Evolutionary conservation across 129 eudicot species (phyloP).

Genomic region (Heracleum sosnowskyi): DNA sequence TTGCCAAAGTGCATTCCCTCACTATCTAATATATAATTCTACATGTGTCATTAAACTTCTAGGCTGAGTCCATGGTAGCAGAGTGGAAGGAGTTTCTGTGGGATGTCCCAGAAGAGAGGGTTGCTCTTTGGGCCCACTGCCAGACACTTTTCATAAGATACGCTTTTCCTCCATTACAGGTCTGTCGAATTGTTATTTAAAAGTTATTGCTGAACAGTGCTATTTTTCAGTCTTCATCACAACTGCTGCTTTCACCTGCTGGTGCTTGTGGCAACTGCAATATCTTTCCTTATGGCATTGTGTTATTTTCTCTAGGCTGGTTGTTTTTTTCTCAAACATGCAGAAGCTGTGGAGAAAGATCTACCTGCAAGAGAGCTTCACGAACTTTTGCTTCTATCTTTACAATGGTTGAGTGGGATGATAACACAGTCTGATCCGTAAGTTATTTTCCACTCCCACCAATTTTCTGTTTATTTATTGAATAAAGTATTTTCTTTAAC

Average conservation of each 20-base stretch:
- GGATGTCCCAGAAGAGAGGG: slow-evolving; percentile 98
- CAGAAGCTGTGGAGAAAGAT: slow-evolving; percentile 92
- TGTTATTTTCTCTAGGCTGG: slow-evolving; percentile 59
- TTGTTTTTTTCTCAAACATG: slow-evolving; percentile 82
- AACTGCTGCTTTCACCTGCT: slow-evolving; percentile 8
- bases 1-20: background rate
- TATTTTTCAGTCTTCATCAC: background rate
- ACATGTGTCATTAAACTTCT: slow-evolving; percentile 10
- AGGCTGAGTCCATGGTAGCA: slow-evolving; percentile 99
- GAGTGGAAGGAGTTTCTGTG: slow-evolving; percentile 98
- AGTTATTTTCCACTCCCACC: slow-evolving; percentile 20
- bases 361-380: slow-evolving; percentile 88
- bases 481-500: background rate
- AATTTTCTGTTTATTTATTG: background rate
- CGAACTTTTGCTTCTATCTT: slow-evolving; percentile 75
- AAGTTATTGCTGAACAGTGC: background rate
- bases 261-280: background rate
- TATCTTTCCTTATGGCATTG: background rate
- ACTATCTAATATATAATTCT: slow-evolving; percentile 2
- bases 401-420: slow-evolving; percentile 95
- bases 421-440: slow-evolving; percentile 83
- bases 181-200: slow-evolving; percentile 15
- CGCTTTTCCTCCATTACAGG: slow-evolving; percentile 92
- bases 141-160: slow-evolving; percentile 78
- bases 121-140: slow-evolving; percentile 96